These are phyloP conservation scores for Hanseniaspora sp. DNA, from an alignment of 1,139 yeast genomes.

Conservation along the genomic window DNA sequence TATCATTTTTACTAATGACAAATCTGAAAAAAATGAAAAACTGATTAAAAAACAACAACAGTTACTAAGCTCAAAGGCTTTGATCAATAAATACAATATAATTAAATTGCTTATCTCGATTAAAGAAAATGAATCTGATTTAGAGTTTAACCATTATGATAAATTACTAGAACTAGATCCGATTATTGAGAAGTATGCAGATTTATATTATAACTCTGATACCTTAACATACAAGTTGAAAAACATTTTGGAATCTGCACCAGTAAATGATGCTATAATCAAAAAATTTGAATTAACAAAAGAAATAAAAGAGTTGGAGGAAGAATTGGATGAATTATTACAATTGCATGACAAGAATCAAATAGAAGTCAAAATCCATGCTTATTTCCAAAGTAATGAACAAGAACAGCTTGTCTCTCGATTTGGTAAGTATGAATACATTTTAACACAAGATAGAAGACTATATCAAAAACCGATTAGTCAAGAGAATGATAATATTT, in stretches of 20 bases:
- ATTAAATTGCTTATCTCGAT: constrained; percentile 1
- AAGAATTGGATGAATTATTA: background rate
- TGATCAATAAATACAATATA: background rate
- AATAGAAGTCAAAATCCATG: background rate
- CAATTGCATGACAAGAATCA: background rate
- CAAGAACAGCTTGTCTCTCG: background rate
- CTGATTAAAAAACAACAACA: background rate
- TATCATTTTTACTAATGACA: background rate
- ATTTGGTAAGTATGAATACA: constrained; percentile 8
- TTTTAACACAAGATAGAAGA: background rate
- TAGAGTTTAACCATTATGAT: background rate
- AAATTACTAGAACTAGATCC: background rate
- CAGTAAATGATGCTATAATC: background rate
- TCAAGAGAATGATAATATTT: background rate
- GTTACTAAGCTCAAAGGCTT: background rate
- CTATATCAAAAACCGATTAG: background rate
- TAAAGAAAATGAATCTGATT: background rate
- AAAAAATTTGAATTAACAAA: background rate
- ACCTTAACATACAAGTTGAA: background rate
- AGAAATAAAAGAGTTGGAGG: background rate
- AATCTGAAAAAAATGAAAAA: background rate
- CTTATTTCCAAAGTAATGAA: background rate
- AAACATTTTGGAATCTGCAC: background rate
- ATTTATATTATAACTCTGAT: background rate
- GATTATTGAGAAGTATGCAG: constrained; percentile 6